These are phyloP conservation scores for Sporobolus alterniflorus DNA, from an alignment of 202 grass and related monocot genomes.

Conservation along the genomic window DNA sequence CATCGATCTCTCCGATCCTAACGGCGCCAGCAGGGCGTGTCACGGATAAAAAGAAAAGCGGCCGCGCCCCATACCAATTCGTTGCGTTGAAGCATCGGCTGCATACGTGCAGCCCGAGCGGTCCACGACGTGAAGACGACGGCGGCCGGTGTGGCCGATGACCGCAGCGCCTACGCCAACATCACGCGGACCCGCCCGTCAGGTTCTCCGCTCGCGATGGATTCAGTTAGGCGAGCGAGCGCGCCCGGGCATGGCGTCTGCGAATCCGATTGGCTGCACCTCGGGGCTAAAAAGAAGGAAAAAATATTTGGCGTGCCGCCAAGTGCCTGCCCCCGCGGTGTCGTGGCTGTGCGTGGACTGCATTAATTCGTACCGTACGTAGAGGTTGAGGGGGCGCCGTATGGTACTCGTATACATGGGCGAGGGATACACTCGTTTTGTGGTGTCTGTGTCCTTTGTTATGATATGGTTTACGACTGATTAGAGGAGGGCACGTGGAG, in stretches of 20 bases:
- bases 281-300: not conserved
- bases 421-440: too few species aligned
- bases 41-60: too few species aligned
- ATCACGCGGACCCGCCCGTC: not conserved
- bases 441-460: not conserved
- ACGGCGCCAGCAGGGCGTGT: too few species aligned
- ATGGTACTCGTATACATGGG: not conserved
- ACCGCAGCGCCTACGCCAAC: not conserved
- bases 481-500: too few species aligned
- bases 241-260: not conserved
- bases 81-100: slow-evolving; percentile 69
- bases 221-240: not conserved
- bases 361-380: not conserved
- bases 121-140: slow-evolving; percentile 30
- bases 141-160: slow-evolving; percentile 5
- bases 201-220: not conserved
- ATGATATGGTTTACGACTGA: not conserved
- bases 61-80: slow-evolving; percentile 40
- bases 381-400: not conserved
- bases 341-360: not conserved
- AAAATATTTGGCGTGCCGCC: not conserved
- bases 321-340: not conserved
- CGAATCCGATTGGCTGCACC: slow-evolving; percentile 17
- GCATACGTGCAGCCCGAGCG: slow-evolving; percentile 31
- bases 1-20: too few species aligned